Evolutionary conservation across 2,329 filamentous ascomycete species (phyloP).

Genomic region (Magnaporthiopsis rhizophila): DNA sequence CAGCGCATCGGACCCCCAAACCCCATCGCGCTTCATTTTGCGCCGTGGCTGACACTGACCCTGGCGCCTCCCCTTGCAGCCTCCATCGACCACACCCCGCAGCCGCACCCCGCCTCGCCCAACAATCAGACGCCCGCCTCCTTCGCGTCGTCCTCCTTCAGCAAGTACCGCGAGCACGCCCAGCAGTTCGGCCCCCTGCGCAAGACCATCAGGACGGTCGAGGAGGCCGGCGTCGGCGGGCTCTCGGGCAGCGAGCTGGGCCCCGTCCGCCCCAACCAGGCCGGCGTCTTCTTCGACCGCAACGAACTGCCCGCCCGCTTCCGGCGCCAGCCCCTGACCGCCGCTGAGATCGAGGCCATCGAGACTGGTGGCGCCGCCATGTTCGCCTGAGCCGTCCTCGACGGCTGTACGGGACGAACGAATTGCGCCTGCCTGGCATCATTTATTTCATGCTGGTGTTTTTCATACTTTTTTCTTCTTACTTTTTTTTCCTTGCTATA

Average conservation of each 20-base stretch:
- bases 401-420: background rate
- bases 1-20: background rate
- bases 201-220: conserved; percentile 39
- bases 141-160: conserved; percentile 57
- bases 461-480: background rate
- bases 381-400: conserved; percentile 30
- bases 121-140: conserved; percentile 51
- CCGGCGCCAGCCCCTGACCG: conserved; percentile 62
- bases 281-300: conserved; percentile 77
- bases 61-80: conserved; percentile 33
- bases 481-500: background rate
- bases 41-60: background rate
- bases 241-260: conserved; percentile 63
- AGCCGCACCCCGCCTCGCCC: conserved; percentile 66
- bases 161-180: conserved; percentile 68
- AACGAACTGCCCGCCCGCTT: conserved; percentile 82
- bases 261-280: conserved; percentile 55
- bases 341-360: conserved; percentile 88
- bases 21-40: background rate
- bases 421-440: background rate
- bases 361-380: conserved; percentile 79
- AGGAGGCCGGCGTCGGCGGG: conserved; percentile 44
- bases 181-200: conserved; percentile 71
- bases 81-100: conserved; percentile 62
- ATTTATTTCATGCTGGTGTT: background rate